Evolutionary conservation across 305 asterid species (phyloP).

Genomic region (Plantago coronopus): DNA sequence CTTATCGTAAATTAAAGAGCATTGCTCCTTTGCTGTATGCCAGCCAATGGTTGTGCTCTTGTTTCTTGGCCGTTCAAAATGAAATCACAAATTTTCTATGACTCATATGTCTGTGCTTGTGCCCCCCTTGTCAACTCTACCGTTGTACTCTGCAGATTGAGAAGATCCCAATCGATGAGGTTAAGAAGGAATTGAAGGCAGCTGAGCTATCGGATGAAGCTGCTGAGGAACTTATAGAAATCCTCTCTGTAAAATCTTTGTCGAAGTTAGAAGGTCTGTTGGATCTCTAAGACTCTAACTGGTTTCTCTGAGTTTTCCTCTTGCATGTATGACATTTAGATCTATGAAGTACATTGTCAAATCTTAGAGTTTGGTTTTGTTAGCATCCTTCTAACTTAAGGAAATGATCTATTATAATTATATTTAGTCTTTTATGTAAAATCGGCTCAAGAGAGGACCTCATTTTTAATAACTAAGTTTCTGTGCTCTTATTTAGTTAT

Average conservation of each 20-base stretch:
- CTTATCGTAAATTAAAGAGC: no score
- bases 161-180: slow-evolving; percentile 83
- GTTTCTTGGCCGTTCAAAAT: no score
- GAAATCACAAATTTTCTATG: no score
- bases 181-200: slow-evolving; percentile 75
- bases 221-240: slow-evolving; percentile 75
- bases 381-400: neutral
- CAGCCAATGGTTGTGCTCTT: no score
- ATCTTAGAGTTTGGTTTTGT: neutral
- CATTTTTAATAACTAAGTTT: no score
- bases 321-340: slow-evolving; percentile 10
- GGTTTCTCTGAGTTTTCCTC: slow-evolving; percentile 9
- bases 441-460: no score
- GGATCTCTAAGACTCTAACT: slow-evolving; percentile 11
- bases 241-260: slow-evolving; percentile 77
- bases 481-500: no score
- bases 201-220: slow-evolving; percentile 78
- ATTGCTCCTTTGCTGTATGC: no score
- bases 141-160: slow-evolving; percentile 52
- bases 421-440: neutral
- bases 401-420: neutral
- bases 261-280: slow-evolving; percentile 74
- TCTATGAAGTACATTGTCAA: neutral
- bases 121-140: neutral
- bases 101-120: no score